phyloP scores from a whole-genome alignment of 2,329 filamentous ascomycete genomes.

The Boeremia exigua region DNA sequence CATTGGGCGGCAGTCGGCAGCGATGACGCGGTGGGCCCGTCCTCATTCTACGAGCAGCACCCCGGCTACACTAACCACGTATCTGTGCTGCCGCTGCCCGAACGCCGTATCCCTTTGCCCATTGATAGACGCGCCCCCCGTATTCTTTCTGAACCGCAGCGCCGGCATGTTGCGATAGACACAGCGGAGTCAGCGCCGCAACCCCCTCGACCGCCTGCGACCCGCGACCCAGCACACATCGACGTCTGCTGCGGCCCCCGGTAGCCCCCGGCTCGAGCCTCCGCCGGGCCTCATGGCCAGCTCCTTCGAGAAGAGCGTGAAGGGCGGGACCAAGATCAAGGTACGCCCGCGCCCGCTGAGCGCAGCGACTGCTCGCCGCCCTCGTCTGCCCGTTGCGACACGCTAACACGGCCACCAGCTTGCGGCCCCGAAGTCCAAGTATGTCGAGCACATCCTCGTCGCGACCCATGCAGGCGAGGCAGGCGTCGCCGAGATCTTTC shows the following conservation, averaged over 20 bases:
- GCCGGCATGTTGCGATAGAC: constrained; percentile 41
- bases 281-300: constrained; percentile 66
- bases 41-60: constrained; percentile 11
- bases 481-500: constrained; percentile 94
- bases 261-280: constrained; percentile 16
- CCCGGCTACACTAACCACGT: constrained; percentile 17
- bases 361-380: not conserved
- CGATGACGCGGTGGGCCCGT: constrained; percentile 19
- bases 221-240: constrained; percentile 11
- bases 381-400: constrained; percentile 19
- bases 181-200: constrained; percentile 24
- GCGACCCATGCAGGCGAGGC: constrained; percentile 94
- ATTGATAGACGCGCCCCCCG: constrained; percentile 24
- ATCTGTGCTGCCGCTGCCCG: constrained; percentile 20
- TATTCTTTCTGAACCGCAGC: constrained; percentile 24
- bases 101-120: constrained; percentile 18
- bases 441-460: constrained; percentile 96
- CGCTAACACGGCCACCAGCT: constrained; percentile 61
- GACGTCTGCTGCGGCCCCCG: constrained; percentile 13
- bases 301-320: constrained; percentile 98
- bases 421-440: constrained; percentile 97
- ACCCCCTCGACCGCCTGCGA: constrained; percentile 13
- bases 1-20: constrained; percentile 16
- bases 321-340: constrained; percentile 98
- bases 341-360: constrained; percentile 52